A percentile compares a stretch with the other conserved stretches of the same genome.
Evolutionary conservation across 2,329 filamentous ascomycete genomes (phyloP).

Genomic region (Endocalyx cinctus): DNA sequence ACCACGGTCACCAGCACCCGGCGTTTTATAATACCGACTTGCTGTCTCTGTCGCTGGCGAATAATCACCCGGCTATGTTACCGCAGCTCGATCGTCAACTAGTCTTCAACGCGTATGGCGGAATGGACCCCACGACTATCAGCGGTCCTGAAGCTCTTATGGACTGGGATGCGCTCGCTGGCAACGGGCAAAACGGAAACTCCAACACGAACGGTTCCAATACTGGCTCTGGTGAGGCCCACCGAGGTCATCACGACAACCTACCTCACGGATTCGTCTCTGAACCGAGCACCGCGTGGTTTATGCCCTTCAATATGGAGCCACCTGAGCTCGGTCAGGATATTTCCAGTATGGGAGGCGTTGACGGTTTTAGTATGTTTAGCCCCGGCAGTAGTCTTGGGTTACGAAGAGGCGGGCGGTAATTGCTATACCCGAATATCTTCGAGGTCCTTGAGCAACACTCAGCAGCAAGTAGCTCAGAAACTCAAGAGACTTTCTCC

Average conservation of each 20-base stretch:
- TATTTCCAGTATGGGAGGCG: conserved; percentile 35
- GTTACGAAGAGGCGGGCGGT: conserved; percentile 22
- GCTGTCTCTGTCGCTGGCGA: conserved; percentile 46
- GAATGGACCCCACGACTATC: conserved; percentile 40
- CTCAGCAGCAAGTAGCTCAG: too few relatives aligned
- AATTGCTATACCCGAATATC: too few relatives aligned
- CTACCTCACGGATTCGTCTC: conserved; percentile 20
- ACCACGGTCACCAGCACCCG: conserved; percentile 27
- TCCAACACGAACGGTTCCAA: conserved; percentile 27
- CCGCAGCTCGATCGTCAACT: conserved; percentile 72
- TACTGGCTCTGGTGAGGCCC: conserved; percentile 19
- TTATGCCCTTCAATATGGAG: conserved; percentile 88
- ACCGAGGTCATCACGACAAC: conserved; percentile 20
- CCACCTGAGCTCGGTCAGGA: conserved; percentile 59
- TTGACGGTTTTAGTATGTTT: conserved; percentile 50
- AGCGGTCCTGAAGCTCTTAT: conserved; percentile 34
- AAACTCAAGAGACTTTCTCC: too few relatives aligned
- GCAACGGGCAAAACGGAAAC: conserved; percentile 23
- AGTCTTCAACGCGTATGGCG: conserved; percentile 67
- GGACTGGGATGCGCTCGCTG: conserved; percentile 41
- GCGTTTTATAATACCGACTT: conserved; percentile 48
- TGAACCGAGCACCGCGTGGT: conserved; percentile 70
- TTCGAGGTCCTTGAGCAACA: too few relatives aligned
- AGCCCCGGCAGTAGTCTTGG: conserved; percentile 25
- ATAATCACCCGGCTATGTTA: conserved; percentile 47